Conservation (phyloP, 1,284 basidiomycete species). For the Moniliella sp. region DNA sequence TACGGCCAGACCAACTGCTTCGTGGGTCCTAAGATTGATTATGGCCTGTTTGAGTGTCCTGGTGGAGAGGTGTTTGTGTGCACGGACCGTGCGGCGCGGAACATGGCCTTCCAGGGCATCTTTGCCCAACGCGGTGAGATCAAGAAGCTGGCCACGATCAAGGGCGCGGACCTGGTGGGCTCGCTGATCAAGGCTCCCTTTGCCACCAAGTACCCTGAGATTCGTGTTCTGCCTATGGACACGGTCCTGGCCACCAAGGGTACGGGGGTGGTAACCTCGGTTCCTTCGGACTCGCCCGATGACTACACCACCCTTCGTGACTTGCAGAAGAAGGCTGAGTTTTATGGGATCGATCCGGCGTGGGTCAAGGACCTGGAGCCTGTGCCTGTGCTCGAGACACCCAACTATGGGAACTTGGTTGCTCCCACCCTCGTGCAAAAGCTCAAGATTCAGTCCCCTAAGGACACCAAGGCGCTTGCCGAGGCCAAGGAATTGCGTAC, state of each 20-base stretch:
- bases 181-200: conserved; percentile 77
- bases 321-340: conserved; percentile 85
- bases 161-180: conserved; percentile 57
- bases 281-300: conserved; percentile 93
- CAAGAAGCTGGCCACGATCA: conserved; percentile 17
- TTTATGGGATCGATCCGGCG: conserved; percentile 75
- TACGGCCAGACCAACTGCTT: conserved; percentile 94
- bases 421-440: conserved; percentile 69
- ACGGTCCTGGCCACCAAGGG: conserved; percentile 86
- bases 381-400: conserved; percentile 66
- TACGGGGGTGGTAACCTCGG: conserved; percentile 92
- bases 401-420: conserved; percentile 71
- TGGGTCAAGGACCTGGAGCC: conserved; percentile 75
- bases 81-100: conserved; percentile 71
- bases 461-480: conserved; percentile 57
- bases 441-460: conserved; percentile 85
- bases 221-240: conserved; percentile 95
- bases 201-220: conserved; percentile 53
- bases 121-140: conserved; percentile 37
- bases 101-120: conserved; percentile 83
- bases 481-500: conserved; percentile 95
- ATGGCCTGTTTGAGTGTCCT: conserved; percentile 58
- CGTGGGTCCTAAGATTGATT: conserved; percentile 72
- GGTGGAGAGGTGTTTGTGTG: conserved; percentile 58
- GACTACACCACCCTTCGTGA: conserved; percentile 79